Conservation (phyloP, 495 filamentous ascomycete species). For the Annulohypoxylon stygium region DNA sequence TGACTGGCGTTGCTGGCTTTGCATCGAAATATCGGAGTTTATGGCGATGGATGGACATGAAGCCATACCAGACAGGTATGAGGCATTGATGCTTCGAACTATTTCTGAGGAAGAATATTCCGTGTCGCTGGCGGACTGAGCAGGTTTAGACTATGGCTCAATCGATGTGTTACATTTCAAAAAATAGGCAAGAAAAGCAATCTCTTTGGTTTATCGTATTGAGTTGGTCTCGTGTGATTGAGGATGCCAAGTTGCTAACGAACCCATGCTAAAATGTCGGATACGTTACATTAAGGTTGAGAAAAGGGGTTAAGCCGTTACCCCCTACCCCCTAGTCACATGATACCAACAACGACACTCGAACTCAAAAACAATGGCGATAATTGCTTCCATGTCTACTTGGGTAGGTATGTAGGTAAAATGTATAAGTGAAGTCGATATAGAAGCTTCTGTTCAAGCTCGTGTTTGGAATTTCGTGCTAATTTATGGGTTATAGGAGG, state of each 20-base stretch:
- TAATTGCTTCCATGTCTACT: too few species aligned
- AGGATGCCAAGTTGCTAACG: background rate
- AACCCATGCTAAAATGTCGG: too few species aligned
- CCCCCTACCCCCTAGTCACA: background rate
- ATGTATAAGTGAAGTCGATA: too few species aligned
- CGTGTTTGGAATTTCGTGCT: too few species aligned
- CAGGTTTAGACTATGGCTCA: conserved; percentile 11
- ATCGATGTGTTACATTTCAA: background rate
- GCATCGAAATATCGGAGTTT: conserved; percentile 43
- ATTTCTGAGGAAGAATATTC: conserved; percentile 23
- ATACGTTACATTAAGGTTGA: background rate
- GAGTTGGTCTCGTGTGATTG: background rate
- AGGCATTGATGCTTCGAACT: conserved; percentile 17
- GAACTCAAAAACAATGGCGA: background rate
- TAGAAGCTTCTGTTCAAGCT: too few species aligned
- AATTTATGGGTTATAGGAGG: too few species aligned
- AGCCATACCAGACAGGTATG: conserved; percentile 35
- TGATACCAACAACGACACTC: background rate
- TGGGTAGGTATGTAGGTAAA: too few species aligned
- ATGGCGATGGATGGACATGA: conserved; percentile 26
- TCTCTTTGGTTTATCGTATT: background rate
- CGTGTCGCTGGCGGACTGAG: background rate
- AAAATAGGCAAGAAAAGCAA: background rate
- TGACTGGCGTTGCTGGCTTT: conserved; percentile 42
- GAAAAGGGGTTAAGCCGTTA: background rate